Base-by-base conservation (phyloP, 202 grass and related monocot species). In the Tripidium arundinaceum region DNA sequence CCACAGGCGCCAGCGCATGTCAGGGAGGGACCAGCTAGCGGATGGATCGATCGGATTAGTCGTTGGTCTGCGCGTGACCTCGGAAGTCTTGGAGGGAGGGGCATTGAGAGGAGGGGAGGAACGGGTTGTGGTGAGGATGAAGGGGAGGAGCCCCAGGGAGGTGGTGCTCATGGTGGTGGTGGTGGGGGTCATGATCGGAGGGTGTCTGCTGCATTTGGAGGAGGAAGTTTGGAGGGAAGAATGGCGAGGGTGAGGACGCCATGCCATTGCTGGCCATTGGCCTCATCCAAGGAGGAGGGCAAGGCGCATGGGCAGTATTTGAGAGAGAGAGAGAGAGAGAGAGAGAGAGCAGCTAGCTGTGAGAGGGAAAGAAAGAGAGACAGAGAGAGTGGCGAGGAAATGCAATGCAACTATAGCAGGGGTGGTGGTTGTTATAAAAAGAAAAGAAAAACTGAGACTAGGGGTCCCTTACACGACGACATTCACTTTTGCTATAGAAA, bases 171-270 rank as follows among this genome's bases (percentile, higher is more conserved):
- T n/a, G n/a, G n/a, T n/a, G n/a, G n/a, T n/a, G n/a, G n/a, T n/a
- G n/a, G n/a, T 98, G 84, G 41, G 60, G 71, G 1, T 90, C 85
- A 58, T 91, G 87, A 58, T 47, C 70, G 0, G 55, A 49, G 4
- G 77, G 68, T 19, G 82, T 26, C 52, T 83, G 87, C 84, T 91
- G 92, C 88, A 99, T 93, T 80, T 93, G 95, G 70, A 93, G 78
- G 59, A 99, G 69, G 85, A 99, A 99, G 81, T 91, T 91, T 16
- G 92, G 85, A 82, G 90, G 87, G 83, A 99, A 96, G 90, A 87
- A 93, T 57, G 92, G 89, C 54, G 90, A 90, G 18, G 85, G 59
- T 43, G 87, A 90, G 52, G 89, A 88, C 71, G 83, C 81, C 92
- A 98, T 95, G 67, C 88, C 92, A 86, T 90, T 95, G 88, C 92